Evolutionary conservation across 148 eudicot genomes (phyloP).

Genomic region (Rhododendron williamsianum): DNA sequence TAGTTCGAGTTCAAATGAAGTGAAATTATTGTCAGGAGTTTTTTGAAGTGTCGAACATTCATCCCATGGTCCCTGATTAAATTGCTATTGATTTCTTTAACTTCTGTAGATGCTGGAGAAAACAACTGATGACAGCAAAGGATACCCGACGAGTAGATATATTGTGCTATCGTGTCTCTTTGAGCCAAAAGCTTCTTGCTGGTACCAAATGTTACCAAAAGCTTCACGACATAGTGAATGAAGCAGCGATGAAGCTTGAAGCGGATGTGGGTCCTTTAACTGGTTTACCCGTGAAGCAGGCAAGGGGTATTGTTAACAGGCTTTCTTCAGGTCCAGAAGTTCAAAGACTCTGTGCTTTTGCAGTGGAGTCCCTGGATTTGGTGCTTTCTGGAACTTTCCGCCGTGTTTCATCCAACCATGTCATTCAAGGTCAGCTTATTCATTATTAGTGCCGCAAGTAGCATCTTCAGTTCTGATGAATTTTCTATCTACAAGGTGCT

Average conservation of each 20-base stretch:
- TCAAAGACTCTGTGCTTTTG: conserved; percentile 67
- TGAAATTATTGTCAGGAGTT: neutral
- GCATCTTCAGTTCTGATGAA: neutral
- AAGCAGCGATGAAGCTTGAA: conserved; percentile 66
- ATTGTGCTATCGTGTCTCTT: conserved; percentile 67
- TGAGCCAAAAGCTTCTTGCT: conserved; percentile 59
- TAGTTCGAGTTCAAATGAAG: neutral
- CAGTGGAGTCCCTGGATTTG: conserved; percentile 50
- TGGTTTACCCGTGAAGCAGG: conserved; percentile 64
- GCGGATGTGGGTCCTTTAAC: conserved; percentile 75
- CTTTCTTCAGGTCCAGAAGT: conserved; percentile 70
- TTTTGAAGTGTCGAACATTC: neutral
- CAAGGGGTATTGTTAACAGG: conserved; percentile 86
- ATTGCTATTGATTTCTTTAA: neutral
- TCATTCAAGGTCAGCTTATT: conserved; percentile 32
- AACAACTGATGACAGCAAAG: conserved; percentile 63
- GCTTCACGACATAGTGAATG: conserved; percentile 45
- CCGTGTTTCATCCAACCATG: conserved; percentile 6
- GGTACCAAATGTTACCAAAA: conserved; percentile 53
- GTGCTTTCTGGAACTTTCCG: conserved; percentile 15
- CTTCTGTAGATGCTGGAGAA: conserved; percentile 65
- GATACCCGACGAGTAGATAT: conserved; percentile 85
- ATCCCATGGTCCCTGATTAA: neutral
- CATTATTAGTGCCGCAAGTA: neutral
- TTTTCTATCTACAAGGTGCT: neutral